Evolutionary conservation across 2,329 filamentous ascomycete genomes (phyloP).

Genomic region (Calonectria leucothoes): DNA sequence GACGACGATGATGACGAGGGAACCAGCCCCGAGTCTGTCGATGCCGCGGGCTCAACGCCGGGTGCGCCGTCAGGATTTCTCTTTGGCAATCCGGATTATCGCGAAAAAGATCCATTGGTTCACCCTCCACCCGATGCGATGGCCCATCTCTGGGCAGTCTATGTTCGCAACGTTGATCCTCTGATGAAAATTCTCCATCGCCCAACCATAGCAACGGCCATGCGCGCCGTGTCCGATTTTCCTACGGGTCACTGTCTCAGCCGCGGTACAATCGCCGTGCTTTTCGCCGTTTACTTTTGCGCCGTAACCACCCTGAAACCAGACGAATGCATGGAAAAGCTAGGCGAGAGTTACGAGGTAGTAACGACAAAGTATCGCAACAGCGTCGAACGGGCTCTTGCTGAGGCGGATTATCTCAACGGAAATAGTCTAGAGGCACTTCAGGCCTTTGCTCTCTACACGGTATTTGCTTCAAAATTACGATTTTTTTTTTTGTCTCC

Average conservation of each 20-base stretch:
- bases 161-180: constrained; percentile 55
- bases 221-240: constrained; percentile 42
- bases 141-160: constrained; percentile 49
- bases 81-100: constrained; percentile 41
- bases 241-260: constrained; percentile 27
- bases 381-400: constrained; percentile 52
- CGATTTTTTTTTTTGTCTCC: not conserved
- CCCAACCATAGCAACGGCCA: constrained; percentile 49
- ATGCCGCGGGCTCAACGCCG: constrained; percentile 31
- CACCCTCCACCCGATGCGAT: constrained; percentile 55
- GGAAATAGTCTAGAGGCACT: constrained; percentile 52
- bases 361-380: constrained; percentile 47
- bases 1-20: constrained; percentile 50
- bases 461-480: constrained; percentile 33
- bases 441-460: constrained; percentile 56
- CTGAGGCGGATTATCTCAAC: constrained; percentile 57
- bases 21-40: constrained; percentile 45
- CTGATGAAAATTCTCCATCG: constrained; percentile 58
- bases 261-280: constrained; percentile 48
- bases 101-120: constrained; percentile 27
- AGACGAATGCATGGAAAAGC: constrained; percentile 43
- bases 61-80: constrained; percentile 42
- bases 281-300: constrained; percentile 58
- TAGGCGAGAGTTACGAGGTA: constrained; percentile 50
- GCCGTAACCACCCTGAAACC: constrained; percentile 50